Conservation (phyloP, 768 basidiomycete genomes). For the Gautieria morchelliformis region DNA sequence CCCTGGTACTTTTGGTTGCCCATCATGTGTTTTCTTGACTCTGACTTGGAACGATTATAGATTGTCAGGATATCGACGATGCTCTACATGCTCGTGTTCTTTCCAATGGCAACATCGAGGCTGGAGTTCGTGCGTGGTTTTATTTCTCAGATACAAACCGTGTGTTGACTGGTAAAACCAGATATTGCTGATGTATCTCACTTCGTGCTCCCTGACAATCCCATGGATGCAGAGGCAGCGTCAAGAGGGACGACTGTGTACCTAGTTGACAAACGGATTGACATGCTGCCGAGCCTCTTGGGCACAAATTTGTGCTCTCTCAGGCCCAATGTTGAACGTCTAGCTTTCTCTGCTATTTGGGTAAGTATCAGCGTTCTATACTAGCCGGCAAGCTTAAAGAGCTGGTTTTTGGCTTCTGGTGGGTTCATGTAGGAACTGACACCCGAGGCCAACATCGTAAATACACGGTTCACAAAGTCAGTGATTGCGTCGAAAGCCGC, state of each 20-base stretch:
- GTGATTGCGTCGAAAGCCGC: slow-evolving; percentile 95
- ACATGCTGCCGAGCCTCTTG: slow-evolving; percentile 90
- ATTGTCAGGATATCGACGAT: slow-evolving; percentile 97
- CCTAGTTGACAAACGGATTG: slow-evolving; percentile 95
- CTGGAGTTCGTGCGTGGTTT: slow-evolving; percentile 83
- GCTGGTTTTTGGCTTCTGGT: background rate
- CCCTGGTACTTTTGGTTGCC: slow-evolving; percentile 44
- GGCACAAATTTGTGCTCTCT: slow-evolving; percentile 96
- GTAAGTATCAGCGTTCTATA: slow-evolving; percentile 31
- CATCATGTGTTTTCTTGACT: slow-evolving; percentile 2
- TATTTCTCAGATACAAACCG: background rate
- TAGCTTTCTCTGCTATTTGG: slow-evolving; percentile 96
- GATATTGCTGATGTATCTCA: slow-evolving; percentile 98
- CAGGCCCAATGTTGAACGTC: slow-evolving; percentile 81
- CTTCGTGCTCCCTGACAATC: slow-evolving; percentile 86
- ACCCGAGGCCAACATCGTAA: slow-evolving; percentile 79
- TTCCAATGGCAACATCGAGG: slow-evolving; percentile 91
- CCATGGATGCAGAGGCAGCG: slow-evolving; percentile 97
- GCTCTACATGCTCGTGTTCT: slow-evolving; percentile 83
- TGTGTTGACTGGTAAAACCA: slow-evolving; percentile 22
- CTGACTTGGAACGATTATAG: slow-evolving; percentile 29
- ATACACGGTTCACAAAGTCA: slow-evolving; percentile 87
- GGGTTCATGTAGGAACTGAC: slow-evolving; percentile 66
- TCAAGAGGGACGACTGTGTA: slow-evolving; percentile 95
- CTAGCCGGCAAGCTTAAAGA: background rate